Evolutionary conservation across 495 filamentous ascomycete species (phyloP).

Genomic region (Trichoderma asperelloides): DNA sequence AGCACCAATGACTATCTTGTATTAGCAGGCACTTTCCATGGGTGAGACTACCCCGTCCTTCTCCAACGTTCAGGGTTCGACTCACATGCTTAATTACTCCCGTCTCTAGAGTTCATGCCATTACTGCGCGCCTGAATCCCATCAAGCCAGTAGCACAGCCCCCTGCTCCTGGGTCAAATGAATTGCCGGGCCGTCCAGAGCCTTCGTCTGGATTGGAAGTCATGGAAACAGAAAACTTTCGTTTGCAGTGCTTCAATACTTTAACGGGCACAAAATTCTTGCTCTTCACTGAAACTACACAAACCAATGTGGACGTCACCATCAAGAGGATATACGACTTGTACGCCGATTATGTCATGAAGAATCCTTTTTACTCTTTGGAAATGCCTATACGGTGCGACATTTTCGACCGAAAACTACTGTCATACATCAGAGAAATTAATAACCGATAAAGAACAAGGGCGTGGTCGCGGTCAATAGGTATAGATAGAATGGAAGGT

Average conservation of each 20-base stretch:
- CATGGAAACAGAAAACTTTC: conserved; percentile 83
- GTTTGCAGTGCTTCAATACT: conserved; percentile 90
- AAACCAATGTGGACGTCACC: conserved; percentile 75
- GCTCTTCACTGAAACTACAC: conserved; percentile 86
- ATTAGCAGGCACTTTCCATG: conserved; percentile 96
- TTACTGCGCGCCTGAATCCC: conserved; percentile 71
- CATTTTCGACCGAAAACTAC: conserved; percentile 79
- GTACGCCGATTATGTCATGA: conserved; percentile 97
- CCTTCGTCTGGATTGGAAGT: conserved; percentile 72
- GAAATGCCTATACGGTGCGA: conserved; percentile 98
- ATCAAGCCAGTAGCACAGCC: conserved; percentile 30
- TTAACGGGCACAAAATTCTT: conserved; percentile 92
- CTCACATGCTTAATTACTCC: conserved; percentile 9
- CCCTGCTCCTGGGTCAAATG: conserved; percentile 21
- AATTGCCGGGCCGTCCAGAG: conserved; percentile 38
- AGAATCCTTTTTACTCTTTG: conserved; percentile 95
- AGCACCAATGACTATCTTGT: conserved; percentile 92
- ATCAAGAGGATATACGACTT: conserved; percentile 83
- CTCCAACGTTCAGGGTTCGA: background rate
- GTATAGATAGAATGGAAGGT: conserved; percentile 8
- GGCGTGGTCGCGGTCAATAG: background rate
- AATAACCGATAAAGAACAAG: conserved; percentile 36
- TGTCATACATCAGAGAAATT: conserved; percentile 57
- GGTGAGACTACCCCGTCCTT: conserved; percentile 38
- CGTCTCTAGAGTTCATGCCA: conserved; percentile 67